Conservation (phyloP, 1,284 basidiomycete species). For the Boletus sp. region DNA sequence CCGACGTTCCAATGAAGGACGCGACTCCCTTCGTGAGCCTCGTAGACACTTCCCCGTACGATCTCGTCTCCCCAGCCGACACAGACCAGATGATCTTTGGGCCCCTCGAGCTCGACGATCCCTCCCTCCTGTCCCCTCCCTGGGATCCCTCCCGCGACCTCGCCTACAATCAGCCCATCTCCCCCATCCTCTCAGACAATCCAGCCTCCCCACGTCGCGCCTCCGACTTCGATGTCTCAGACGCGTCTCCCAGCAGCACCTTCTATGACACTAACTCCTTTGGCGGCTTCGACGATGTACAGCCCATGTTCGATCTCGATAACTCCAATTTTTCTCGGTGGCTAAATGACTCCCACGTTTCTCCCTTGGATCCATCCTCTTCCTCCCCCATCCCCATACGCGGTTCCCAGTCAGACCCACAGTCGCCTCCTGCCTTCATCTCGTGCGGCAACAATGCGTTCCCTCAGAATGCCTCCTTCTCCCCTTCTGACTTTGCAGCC, state of each 20-base stretch:
- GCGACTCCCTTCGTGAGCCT: conserved; percentile 42
- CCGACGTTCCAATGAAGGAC: conserved; percentile 42
- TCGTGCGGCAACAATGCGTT: conserved; percentile 43
- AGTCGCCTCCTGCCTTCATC: conserved; percentile 41
- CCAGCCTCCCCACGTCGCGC: conserved; percentile 27
- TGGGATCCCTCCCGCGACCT: conserved; percentile 47
- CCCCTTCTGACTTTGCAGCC: conserved; percentile 54
- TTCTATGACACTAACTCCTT: conserved; percentile 31
- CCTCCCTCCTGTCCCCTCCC: conserved; percentile 36
- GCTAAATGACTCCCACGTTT: conserved; percentile 54
- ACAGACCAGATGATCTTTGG: conserved; percentile 57
- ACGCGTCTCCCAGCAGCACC: conserved; percentile 32
- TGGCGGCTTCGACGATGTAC: conserved; percentile 28
- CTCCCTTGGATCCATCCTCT: conserved; percentile 39
- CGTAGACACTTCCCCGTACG: conserved; percentile 36
- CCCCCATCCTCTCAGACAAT: conserved; percentile 32
- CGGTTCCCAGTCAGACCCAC: conserved; percentile 37
- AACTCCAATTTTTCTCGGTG: conserved; percentile 47
- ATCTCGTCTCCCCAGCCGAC: conserved; percentile 38
- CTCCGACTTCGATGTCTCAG: conserved; percentile 35
- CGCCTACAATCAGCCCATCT: conserved; percentile 35
- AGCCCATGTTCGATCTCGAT: conserved; percentile 40
- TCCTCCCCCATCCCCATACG: conserved; percentile 64
- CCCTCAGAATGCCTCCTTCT: conserved; percentile 49
- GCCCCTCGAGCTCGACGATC: conserved; percentile 61